Evolutionary conservation across 176 grass and related monocot species (phyloP).

Genomic region (Carex parvula): DNA sequence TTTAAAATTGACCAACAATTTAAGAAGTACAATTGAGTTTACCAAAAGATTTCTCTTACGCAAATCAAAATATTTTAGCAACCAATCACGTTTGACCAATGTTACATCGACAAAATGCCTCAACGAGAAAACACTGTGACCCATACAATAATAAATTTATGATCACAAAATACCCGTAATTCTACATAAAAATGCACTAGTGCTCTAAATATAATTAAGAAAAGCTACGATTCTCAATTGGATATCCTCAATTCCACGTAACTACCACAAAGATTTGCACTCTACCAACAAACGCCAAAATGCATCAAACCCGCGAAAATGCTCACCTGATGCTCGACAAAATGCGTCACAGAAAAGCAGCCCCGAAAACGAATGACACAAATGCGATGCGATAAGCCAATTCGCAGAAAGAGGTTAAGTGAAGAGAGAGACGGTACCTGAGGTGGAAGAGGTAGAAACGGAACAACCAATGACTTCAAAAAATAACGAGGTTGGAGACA

Average conservation of each 20-base stretch:
- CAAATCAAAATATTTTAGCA: background rate
- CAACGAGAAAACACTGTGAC: background rate
- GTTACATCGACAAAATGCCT: background rate
- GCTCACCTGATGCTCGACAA: slow-evolving; percentile 10
- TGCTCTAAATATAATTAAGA: background rate
- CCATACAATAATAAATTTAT: background rate
- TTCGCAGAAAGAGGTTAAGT: background rate
- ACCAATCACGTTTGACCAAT: slow-evolving; percentile 5
- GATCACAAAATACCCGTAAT: background rate
- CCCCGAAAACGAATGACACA: background rate
- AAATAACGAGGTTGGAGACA: background rate
- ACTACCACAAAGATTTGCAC: slow-evolving; percentile 1
- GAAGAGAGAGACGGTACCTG: slow-evolving; percentile 1
- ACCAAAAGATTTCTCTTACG: background rate
- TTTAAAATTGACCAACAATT: background rate
- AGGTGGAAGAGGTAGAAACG: slow-evolving; percentile 3
- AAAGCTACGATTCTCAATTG: background rate
- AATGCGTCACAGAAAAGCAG: background rate
- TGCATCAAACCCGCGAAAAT: background rate
- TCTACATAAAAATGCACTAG: background rate
- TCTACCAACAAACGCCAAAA: background rate
- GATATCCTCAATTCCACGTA: background rate
- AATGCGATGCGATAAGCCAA: background rate
- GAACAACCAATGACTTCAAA: background rate
- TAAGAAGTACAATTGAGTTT: background rate